Base-by-base conservation (phyloP, 225 moss, liverwort and hornwort species). In the Pleurozium schreberi region DNA sequence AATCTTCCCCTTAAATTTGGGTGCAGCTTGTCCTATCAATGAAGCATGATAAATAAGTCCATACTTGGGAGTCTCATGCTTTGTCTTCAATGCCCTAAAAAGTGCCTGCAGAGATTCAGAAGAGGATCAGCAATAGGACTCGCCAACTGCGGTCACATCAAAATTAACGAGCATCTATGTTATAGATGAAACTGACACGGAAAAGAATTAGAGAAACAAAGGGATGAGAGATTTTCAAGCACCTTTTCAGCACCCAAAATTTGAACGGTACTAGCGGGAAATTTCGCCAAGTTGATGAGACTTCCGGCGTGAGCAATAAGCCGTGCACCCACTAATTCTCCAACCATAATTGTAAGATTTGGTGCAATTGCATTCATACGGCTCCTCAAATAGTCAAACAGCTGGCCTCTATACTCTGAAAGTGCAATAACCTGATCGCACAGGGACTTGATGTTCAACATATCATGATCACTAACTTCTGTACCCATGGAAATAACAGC, bases 21-120 rank as follows among this genome's bases (percentile, higher is more conserved):
- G 96, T 49, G 96, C 95, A 34, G 96, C 96, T 89, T 98, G 96
- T 18, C 96, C 96, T 31, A 98, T 96, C 75, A 96, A 89, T 13
- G 97, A 96, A 30, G 95, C 96, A 87, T 96, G 95, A 90, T 98
- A 98, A 76, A 98, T 98, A 45, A 98, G 96, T 40, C 96, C 96
- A 73, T 98, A 98, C 90, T 98, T 96, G 16, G 96, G 97, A 34
- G 97, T 96, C 63, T 96, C 94, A 40, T 96, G 96, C 89, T 97
- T 97, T 27, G 97, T 96, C 93, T 98, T 98, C 88, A 98, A 89
- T 65, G 96, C 97, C 89, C 96, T 95, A 83, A 96, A 98, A 23
- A 98, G 91, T 2, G 96, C 97, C 93, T 94, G 92, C 77, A 84
- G 19, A 65, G 11, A 57, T 75, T 33, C 75, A 40, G 34, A 87